Base-by-base conservation (phyloP, 2,329 filamentous ascomycete genomes). In the Diaporthe australafricana region DNA sequence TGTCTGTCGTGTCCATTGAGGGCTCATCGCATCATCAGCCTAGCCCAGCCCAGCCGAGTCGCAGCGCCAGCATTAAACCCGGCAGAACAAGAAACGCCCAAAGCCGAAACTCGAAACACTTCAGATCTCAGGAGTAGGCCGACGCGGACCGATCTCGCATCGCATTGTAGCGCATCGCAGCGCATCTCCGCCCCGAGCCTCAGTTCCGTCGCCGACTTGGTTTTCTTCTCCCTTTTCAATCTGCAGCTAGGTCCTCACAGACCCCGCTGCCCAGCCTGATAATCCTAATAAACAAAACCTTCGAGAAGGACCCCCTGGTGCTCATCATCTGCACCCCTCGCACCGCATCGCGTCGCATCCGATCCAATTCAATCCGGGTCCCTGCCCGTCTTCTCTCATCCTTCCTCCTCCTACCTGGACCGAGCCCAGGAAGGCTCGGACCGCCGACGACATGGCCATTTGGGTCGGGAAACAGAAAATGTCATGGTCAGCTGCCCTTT, bases 381-480 rank as follows among this genome's bases (percentile, higher is more conserved):
- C 25, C 48, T 62, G 12, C 6, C 17, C 17, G 30, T 30, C 38
- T 27, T 25, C 27, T 17, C 7, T 25, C 5, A 12, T 11, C 17
- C 35, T 5, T 32, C 9, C 17, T 16, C 17, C 35, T 56, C 38
- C 48, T 38, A 50, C 32, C 57, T 69, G 32, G 56, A 70, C 71
- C 71, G 68, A 68, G 71, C 71, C 55, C 60, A 35, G 57, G 35
- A 25, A 67, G 67, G 66, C 71, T 67, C 53, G 52, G 32, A 71
- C 35, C 42, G 42, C 17, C 57, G 52, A 38, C 63, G 53, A 60
- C 42, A 73, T 73, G 72, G 72, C 72, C 20, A 73, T 73, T 63
- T 73, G 72, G 72, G 72, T 73, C 45, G 72, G 72, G 55, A 73
- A 73, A 47, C 72, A 73, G 57, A 73, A 73, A 48, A 73, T 73